A percentile compares a stretch with the other conserved stretches of the same genome.
Evolutionary conservation across 176 grass and related monocot species (phyloP).

Genomic region (Avena eriantha): DNA sequence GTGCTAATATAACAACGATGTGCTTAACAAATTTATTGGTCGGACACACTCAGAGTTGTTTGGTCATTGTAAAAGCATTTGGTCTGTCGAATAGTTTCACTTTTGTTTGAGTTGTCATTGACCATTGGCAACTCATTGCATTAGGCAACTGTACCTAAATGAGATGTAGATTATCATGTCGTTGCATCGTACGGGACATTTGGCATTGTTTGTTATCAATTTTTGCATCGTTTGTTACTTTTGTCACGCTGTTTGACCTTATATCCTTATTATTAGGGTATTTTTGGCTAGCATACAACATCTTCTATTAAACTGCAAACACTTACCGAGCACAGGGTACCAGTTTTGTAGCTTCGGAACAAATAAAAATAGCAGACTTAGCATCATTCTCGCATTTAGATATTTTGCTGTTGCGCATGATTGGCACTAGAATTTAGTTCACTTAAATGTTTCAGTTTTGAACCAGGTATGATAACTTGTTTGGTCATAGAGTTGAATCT

Average conservation of each 20-base stretch:
- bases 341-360: neutral
- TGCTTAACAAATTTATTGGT: neutral
- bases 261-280: neutral
- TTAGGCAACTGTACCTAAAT: neutral
- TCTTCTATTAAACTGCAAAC: neutral
- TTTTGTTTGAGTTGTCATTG: neutral
- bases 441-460: constrained; percentile 2
- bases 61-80: neutral
- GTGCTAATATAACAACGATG: neutral
- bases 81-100: neutral
- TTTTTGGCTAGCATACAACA: constrained; percentile 2
- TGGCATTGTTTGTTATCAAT: too few relatives aligned
- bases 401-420: neutral
- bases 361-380: neutral
- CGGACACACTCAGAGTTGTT: neutral
- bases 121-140: neutral
- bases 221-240: too few relatives aligned
- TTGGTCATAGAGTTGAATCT: constrained; percentile 3
- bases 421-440: too few relatives aligned
- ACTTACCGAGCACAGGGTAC: neutral
- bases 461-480: neutral
- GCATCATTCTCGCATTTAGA: neutral
- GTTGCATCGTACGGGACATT: too few relatives aligned
- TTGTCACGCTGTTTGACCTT: neutral
- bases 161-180: too few relatives aligned